A percentile compares a stretch with the other conserved stretches of the same genome.
Evolutionary conservation across 2,329 filamentous ascomycete genomes (phyloP).

Genomic region (Aspergillus ochraceus): DNA sequence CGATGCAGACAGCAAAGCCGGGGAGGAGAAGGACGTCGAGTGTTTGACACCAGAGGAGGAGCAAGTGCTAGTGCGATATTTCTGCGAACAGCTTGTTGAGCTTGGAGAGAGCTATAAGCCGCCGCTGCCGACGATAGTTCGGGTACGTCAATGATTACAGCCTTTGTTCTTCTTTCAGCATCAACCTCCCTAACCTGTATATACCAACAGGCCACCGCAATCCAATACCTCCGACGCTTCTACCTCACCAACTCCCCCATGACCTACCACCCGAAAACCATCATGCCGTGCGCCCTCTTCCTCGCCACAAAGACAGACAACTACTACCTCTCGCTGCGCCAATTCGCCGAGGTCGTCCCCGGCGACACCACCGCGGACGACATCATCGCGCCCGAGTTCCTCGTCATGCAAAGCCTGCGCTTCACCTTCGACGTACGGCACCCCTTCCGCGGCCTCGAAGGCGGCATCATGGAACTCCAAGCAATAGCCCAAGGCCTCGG

Average conservation of each 20-base stretch:
- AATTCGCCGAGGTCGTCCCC: constrained; percentile 69
- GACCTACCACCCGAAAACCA: constrained; percentile 89
- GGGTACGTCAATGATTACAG: constrained; percentile 43
- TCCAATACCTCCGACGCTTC: constrained; percentile 89
- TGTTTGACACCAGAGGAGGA: constrained; percentile 85
- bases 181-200: neutral
- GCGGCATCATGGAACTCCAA: constrained; percentile 78
- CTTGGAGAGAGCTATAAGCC: constrained; percentile 60
- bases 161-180: neutral
- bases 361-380: constrained; percentile 74
- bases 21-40: constrained; percentile 57
- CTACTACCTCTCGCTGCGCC: constrained; percentile 66
- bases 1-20: constrained; percentile 33
- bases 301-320: constrained; percentile 93
- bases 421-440: constrained; percentile 94
- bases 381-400: constrained; percentile 86
- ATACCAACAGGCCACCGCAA: constrained; percentile 66
- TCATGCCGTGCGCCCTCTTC: constrained; percentile 88
- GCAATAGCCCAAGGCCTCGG: constrained; percentile 64
- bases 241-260: constrained; percentile 94
- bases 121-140: constrained; percentile 59
- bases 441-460: constrained; percentile 84
- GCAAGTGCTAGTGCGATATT: constrained; percentile 75
- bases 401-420: constrained; percentile 85
- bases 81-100: constrained; percentile 62